phyloP scores from a whole-genome alignment of 495 filamentous ascomycete species.

The Hypoxylon intermedium region DNA sequence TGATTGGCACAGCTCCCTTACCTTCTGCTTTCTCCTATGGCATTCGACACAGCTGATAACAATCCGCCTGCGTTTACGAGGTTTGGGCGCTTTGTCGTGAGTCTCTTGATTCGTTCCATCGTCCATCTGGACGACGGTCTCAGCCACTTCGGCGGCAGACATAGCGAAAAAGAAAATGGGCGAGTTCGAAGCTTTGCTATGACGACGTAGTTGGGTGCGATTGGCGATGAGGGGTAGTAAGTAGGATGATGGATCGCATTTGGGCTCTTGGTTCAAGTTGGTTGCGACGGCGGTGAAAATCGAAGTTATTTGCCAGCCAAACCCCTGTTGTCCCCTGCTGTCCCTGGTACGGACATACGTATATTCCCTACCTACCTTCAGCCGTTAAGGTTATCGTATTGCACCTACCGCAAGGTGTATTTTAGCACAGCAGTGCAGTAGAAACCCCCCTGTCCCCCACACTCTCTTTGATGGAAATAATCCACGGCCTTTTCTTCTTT shows the following conservation, averaged over 20 bases:
- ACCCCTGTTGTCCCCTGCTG: neutral
- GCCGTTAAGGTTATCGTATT: neutral
- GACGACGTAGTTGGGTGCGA: conserved; percentile 3
- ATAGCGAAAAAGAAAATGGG: conserved; percentile 11
- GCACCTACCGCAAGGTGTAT: neutral
- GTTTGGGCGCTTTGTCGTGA: conserved; percentile 43
- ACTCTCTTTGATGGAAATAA: no score
- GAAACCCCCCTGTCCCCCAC: conserved; percentile 5
- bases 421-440: neutral
- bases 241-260: neutral
- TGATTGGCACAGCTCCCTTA: conserved; percentile 24
- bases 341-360: no score
- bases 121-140: conserved; percentile 31
- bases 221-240: conserved; percentile 15
- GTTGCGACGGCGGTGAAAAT: conserved; percentile 2
- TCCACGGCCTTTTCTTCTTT: neutral
- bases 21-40: conserved; percentile 70
- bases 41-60: conserved; percentile 70
- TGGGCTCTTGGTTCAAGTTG: neutral
- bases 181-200: conserved; percentile 7
- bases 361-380: no score
- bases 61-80: conserved; percentile 63
- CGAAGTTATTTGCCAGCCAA: neutral
- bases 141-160: conserved; percentile 34
- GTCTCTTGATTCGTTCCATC: conserved; percentile 25